Base-by-base conservation (phyloP, 768 basidiomycete species). In the Collybia nuda region DNA sequence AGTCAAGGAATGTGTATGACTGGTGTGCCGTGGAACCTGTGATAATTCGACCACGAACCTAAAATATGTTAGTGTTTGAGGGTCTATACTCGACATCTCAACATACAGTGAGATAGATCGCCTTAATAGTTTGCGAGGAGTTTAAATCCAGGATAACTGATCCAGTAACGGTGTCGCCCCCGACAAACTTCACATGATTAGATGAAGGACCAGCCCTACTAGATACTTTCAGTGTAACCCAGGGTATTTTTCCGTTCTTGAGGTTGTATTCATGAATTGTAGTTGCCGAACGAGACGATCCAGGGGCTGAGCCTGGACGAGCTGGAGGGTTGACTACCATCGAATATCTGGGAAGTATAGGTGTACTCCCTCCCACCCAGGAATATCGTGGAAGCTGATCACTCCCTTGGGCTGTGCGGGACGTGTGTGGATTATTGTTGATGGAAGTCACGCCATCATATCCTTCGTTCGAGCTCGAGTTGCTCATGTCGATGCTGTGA, bases 11-110 rank as follows among this genome's bases (percentile, higher is more conserved):
- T 11, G 62, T 64, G 26, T 56, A 55, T 18, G 61, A 59, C 17
- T 65, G 66, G 29, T 60, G 63, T 19, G 62, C 60, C 18, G 56
- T 66, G 12, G 59, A 58, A 24, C 58, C 64, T 2, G 65, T 66
- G 18, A 67, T 58, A 26, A 69, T 56, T 11, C 59, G 62, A 23
- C 70, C 70, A 40, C 63, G 61, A 5, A 71, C 46, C 69, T 70
- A 37, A 9, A 21, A 41, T 41, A 23, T 18, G 7, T 51, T 15
- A 40, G 19, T 15, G 6, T 39, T 37, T 12, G n/a, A 24, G 32
- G 4, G 23, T 38, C 35, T n/a, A 19, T 11, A 22, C n/a, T 37
- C n/a, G 42, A 51, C n/a, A 6, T 7, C 11, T 21, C 19, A 15
- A 53, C 63, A 19, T 44, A 70, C 70, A 17, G 60, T 56, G 22